A percentile compares a stretch with the other conserved stretches of the same genome.
phyloP scores from a whole-genome alignment of 2,329 filamentous ascomycete genomes.

The Helotiales sp. region DNA sequence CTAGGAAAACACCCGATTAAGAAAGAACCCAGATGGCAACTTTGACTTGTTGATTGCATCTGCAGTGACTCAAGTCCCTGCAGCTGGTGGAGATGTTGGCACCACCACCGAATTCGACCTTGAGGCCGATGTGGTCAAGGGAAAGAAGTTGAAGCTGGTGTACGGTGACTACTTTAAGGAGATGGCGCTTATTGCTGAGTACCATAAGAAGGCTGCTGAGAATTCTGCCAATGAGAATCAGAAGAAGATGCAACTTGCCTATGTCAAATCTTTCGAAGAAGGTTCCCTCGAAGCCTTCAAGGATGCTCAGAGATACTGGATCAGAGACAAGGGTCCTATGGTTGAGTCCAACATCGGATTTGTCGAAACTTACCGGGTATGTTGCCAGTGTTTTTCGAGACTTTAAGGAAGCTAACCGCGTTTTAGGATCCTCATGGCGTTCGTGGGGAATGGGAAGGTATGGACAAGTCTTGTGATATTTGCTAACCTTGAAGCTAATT shows the following conservation, averaged over 20 bases:
- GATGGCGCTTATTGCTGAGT: constrained; percentile 71
- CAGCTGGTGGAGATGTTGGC: constrained; percentile 70
- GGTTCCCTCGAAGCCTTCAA: constrained; percentile 81
- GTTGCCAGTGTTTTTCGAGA: neutral
- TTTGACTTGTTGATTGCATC: constrained; percentile 80
- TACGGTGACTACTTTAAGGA: constrained; percentile 77
- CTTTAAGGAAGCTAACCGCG: neutral
- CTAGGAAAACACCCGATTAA: constrained; percentile 75
- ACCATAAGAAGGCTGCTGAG: constrained; percentile 69
- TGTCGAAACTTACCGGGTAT: constrained; percentile 75
- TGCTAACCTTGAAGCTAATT: neutral
- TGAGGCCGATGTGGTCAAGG: constrained; percentile 62
- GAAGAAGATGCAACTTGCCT: constrained; percentile 73
- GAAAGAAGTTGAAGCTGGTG: constrained; percentile 71
- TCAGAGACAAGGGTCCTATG: constrained; percentile 79
- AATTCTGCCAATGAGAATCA: constrained; percentile 77
- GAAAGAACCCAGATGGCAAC: constrained; percentile 65
- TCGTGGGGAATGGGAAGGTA: constrained; percentile 81
- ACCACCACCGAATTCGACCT: constrained; percentile 66
- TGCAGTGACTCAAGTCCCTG: constrained; percentile 62
- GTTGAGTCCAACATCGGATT: constrained; percentile 81
- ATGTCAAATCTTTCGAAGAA: constrained; percentile 74
- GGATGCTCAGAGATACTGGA: constrained; percentile 80
- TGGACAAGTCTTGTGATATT: neutral
- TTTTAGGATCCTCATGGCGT: constrained; percentile 73